These are phyloP conservation scores for Mycena polygramma DNA, from an alignment of 768 basidiomycete species.

Conservation along the genomic window DNA sequence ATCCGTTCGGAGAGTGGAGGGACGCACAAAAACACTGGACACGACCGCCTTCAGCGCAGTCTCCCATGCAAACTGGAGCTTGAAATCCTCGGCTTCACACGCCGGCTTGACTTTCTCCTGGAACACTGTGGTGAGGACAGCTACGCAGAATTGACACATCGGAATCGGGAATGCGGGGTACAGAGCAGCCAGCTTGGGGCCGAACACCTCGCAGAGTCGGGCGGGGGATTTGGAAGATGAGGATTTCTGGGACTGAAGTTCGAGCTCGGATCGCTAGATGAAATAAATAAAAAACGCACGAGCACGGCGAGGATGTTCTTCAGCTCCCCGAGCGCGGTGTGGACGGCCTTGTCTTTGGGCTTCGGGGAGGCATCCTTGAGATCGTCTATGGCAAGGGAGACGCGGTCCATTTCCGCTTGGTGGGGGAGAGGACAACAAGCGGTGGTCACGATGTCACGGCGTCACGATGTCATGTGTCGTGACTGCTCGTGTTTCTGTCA, in stretches of 20 bases:
- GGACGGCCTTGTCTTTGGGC: background rate
- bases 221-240: slow-evolving; percentile 1
- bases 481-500: background rate
- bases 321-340: background rate
- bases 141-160: slow-evolving; percentile 23
- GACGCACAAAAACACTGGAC: slow-evolving; percentile 27
- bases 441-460: background rate
- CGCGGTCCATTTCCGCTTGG: slow-evolving; percentile 11
- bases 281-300: background rate
- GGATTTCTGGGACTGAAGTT: slow-evolving; percentile 10
- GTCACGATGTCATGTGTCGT: slow-evolving; percentile 10
- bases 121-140: slow-evolving; percentile 29
- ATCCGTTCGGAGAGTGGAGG: too few relatives aligned
- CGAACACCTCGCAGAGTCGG: slow-evolving; percentile 10
- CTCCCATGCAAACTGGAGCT: slow-evolving; percentile 28
- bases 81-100: background rate
- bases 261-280: background rate
- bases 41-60: slow-evolving; percentile 29
- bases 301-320: slow-evolving; percentile 6
- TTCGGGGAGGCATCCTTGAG: slow-evolving; percentile 22
- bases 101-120: slow-evolving; percentile 23
- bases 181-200: background rate
- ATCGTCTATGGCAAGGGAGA: slow-evolving; percentile 8
- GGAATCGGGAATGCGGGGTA: slow-evolving; percentile 19
- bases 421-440: background rate